Base-by-base conservation (phyloP, 768 basidiomycete species). In the Lactarius akahatsu region DNA sequence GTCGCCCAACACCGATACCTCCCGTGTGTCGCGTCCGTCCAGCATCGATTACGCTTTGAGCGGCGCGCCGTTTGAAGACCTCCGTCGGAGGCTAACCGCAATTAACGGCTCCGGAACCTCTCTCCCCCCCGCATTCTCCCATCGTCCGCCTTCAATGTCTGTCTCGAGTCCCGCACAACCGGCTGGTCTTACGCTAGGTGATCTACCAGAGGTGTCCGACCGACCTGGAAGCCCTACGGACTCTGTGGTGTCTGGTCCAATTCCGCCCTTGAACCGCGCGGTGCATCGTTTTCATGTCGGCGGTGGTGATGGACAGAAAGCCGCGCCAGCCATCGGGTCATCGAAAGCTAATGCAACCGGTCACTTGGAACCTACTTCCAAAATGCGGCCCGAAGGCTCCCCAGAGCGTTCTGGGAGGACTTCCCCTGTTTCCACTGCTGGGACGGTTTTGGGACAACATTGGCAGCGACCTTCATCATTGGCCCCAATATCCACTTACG, bases 261-360 rank as follows among this genome's bases (percentile, higher is more conserved):
- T 89, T 69, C 89, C 90, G 0, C 81, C 84, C 13, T 81, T 83
- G 1, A 79, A 87, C 62, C 81, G 83, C 26, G 82, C 82, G 3
- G 74, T 82, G 16, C 88, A 87, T 67, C 81, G 87, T 45, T 74
- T 92, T 54, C 90, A 90, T 32, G 80, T 90, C 16, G 89, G 89
- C 7, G 85, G 86, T 58, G 82, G 81, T 15, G 93, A 94, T 69
- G 84, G 87, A 1, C 87, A 88, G 70, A 96, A 96, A 73, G 95
- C 92, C 4, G 91, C 92, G 0, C 91, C 97, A 32, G 93, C 95
- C 4, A 79, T 98, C 47, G 95, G 91, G 2, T 90, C 94, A 2
- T 92, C 91, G 8, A 89, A 85, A 73, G 84, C 87, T 8, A 95
- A 89, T 72, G 96, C 91, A 0, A 82, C 86, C 10, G 96, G 96